Base-by-base conservation (phyloP, 1,284 basidiomycete species). In the Apiotrichum siamense region DNA sequence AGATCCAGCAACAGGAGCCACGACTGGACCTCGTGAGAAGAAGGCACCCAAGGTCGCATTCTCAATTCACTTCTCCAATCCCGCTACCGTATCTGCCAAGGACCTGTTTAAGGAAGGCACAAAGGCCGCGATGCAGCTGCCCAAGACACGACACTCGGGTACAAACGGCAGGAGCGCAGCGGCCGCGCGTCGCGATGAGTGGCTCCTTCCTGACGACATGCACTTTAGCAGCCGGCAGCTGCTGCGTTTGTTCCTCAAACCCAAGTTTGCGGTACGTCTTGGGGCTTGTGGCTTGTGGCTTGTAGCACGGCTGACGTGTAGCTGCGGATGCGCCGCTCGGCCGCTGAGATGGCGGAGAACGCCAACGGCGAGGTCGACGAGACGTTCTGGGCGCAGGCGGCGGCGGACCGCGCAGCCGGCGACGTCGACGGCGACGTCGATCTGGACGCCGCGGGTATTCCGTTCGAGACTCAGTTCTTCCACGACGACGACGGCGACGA, bases 381-480 rank as follows among this genome's bases (percentile, higher is more conserved):
- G 70, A 84, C 87, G 56, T 96, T 92, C 76, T 97, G 94, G 94
- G 91, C 90, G 0, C 85, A 88, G 61, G 88, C 88, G 17, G 90
- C 89, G 7, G 87, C 86, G 1, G 82, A 87, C 51, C 82, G 87
- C 66, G 86, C 82, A 15, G 83, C 77, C 21, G 77, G 71, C 7
- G 43, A 2, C 5, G 35, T 20, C 25, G 71, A 63, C n/a, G 83
- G 83, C 44, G 80, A 75, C 15, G 83, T 85, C 47, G 80, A 75
- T 15, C 83, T 85, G 47, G 58, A 50, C 11, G 63, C 23, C 17
- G 58, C 72, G 40, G 80, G 80, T 0, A 78, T 82, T 10, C 92
- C 91, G 0, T 97, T 97, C 74, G 88, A 87, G 60, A 92, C 92
- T 0, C 94, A 97, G 66, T 96, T 97, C 80, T 97, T 97, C 82